Base-by-base conservation (phyloP, 1,284 basidiomycete genomes). In the Meira miltonrushii region DNA sequence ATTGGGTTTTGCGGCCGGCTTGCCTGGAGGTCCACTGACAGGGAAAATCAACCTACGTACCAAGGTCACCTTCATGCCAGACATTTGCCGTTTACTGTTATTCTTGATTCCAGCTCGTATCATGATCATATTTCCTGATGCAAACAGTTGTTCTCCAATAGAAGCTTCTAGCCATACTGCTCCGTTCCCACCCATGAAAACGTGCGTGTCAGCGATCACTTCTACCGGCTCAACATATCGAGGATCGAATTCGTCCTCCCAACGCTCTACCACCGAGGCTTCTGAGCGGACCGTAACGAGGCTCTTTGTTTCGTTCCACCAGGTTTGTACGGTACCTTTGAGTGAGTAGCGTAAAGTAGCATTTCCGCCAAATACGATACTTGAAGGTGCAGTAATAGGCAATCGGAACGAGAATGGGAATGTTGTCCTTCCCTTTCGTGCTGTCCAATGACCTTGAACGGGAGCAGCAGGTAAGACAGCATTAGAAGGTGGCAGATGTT, bases 131-230 rank as follows among this genome's bases (percentile, higher is more conserved):
- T 64, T 65, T 10, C 72, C 72, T 9, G 64, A 64, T 58, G 65
- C 64, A 58, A 71, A 73, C 49, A 74, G 64, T 50, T 63, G 61
- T 40, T 69, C 62, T 2, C 57, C 43, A 15, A 74, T 57, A 23
- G 65, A 65, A 19, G 72, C 72, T 46, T 74, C 72, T 44, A 74
- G 64, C 71, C 71, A 74, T 19, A 74, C 65, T 21, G 66, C 67
- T 37, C 72, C 71, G 17, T 64, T 67, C 33, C 72, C 72, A 2
- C 72, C 72, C 69, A 74, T 73, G 60, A 74, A 74, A 25, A 74
- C 59, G 8, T 69, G 61, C 17, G 72, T 73, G 25, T 74, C 72
- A 6, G 63, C 71, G 5, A 74, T 64, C 11, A 58, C 67, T 38
- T 74, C 69, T 48, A 69, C 55, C 10, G 71, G 70, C 54, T 70